These are phyloP conservation scores for Vickermania ingenoplastis DNA, from an alignment of 208 protist genomes.

Conservation along the genomic window DNA sequence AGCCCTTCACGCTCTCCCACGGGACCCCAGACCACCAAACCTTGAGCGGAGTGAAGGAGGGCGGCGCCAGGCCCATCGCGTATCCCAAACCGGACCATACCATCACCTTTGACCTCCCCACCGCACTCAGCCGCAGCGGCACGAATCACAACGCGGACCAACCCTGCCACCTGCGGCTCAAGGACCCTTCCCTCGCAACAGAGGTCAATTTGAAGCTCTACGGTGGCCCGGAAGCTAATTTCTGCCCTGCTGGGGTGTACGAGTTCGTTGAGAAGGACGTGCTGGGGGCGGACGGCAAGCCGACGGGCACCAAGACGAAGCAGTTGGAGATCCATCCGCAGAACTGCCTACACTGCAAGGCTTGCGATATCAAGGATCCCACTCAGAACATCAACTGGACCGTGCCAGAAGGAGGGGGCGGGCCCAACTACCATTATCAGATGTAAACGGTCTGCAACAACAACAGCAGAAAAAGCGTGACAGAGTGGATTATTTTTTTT, in stretches of 20 bases:
- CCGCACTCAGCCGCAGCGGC: slow-evolving; percentile 90
- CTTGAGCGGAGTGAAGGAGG: slow-evolving; percentile 67
- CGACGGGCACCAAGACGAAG: slow-evolving; percentile 9
- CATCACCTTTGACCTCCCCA: slow-evolving; percentile 96
- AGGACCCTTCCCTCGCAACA: slow-evolving; percentile 54
- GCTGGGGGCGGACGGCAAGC: slow-evolving; percentile 22
- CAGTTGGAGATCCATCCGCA: slow-evolving; percentile 96
- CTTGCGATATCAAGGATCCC: slow-evolving; percentile 98
- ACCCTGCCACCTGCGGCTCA: slow-evolving; percentile 89
- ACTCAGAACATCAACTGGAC: slow-evolving; percentile 97
- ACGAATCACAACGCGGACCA: slow-evolving; percentile 97
- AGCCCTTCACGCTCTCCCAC: slow-evolving; percentile 89
- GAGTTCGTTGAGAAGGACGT: slow-evolving; percentile 61
- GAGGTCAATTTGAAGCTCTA: slow-evolving; percentile 84
- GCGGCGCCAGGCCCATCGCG: slow-evolving; percentile 56
- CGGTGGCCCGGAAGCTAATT: slow-evolving; percentile 89
- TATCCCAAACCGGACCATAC: slow-evolving; percentile 96
- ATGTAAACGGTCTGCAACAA: too few species aligned
- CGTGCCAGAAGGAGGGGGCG: slow-evolving; percentile 90
- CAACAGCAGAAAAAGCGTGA: too few species aligned
- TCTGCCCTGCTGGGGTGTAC: slow-evolving; percentile 97
- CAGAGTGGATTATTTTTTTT: too few species aligned
- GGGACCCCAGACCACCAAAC: slow-evolving; percentile 53
- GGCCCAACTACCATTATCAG: slow-evolving; percentile 74
- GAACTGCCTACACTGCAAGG: slow-evolving; percentile 99